Percentiles rank a stretch among this genome's conserved stretches.
These are phyloP conservation scores for Flaveria ramosissima DNA, from an alignment of 129 eudicot species.

Conservation along the genomic window DNA sequence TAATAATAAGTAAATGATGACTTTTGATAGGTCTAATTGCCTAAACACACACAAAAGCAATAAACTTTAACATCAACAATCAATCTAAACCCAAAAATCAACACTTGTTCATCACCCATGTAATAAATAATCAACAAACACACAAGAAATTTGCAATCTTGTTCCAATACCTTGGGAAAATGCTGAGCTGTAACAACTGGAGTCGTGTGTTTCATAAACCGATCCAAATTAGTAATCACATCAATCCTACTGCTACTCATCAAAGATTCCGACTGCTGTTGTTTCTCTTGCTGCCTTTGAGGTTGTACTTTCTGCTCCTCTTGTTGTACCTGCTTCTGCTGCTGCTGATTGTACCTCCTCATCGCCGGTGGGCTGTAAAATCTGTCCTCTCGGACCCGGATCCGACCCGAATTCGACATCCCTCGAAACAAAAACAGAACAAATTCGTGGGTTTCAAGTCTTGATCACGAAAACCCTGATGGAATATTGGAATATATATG, in stretches of 20 bases:
- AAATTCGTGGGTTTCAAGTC: background rate
- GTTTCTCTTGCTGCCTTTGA: slow-evolving; percentile 29
- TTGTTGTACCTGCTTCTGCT: slow-evolving; percentile 44
- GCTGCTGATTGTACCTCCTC: slow-evolving; percentile 57
- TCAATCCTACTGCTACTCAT: slow-evolving; percentile 17
- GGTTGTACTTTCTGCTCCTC: slow-evolving; percentile 45
- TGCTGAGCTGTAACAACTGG: slow-evolving; percentile 74
- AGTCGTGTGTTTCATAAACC: slow-evolving; percentile 84
- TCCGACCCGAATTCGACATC: slow-evolving; percentile 62
- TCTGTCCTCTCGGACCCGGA: slow-evolving; percentile 63
- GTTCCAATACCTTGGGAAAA: slow-evolving; percentile 60
- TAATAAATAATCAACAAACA: no score
- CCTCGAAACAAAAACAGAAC: slow-evolving; percentile 3
- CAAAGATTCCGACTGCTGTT: slow-evolving; percentile 33
- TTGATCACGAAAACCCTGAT: slow-evolving; percentile 32
- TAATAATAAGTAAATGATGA: slow-evolving; percentile 13
- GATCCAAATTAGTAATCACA: slow-evolving; percentile 68
- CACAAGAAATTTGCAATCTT: background rate
- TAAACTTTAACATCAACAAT: slow-evolving; percentile 6
- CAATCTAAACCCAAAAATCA: background rate
- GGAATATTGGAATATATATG: background rate
- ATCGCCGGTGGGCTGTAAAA: slow-evolving; percentile 91
- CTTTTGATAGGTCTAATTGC: background rate
- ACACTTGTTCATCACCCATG: no score
- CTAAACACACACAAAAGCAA: slow-evolving; percentile 19